phyloP scores from a whole-genome alignment of 2,329 filamentous ascomycete genomes.

The Sporothrix brasiliensis region DNA sequence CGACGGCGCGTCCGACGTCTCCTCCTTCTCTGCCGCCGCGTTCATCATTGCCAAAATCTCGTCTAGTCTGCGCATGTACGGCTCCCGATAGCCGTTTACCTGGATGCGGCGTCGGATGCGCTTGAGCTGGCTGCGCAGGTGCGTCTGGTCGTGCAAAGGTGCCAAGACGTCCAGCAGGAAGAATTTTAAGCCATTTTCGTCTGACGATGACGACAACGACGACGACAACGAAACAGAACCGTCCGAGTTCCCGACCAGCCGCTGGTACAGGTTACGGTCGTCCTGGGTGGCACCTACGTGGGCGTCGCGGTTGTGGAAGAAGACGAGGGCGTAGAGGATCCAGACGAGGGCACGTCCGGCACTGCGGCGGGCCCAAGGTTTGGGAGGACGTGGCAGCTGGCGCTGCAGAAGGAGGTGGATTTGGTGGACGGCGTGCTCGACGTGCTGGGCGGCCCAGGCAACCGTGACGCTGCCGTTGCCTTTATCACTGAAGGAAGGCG shows the following conservation, averaged over 20 bases:
- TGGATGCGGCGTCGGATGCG: slow-evolving; percentile 38
- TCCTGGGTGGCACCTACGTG: slow-evolving; percentile 40
- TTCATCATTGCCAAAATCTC: slow-evolving; percentile 32
- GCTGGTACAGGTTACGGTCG: slow-evolving; percentile 53
- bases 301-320: slow-evolving; percentile 46
- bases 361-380: slow-evolving; percentile 47
- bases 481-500: not conserved
- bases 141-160: slow-evolving; percentile 50
- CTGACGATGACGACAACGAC: not conserved
- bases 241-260: slow-evolving; percentile 52
- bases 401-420: slow-evolving; percentile 48
- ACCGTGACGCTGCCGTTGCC: slow-evolving; percentile 42
- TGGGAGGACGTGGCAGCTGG: slow-evolving; percentile 43
- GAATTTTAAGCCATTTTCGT: slow-evolving; percentile 40
- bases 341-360: slow-evolving; percentile 54
- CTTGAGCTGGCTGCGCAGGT: slow-evolving; percentile 48
- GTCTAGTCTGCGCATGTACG: slow-evolving; percentile 34
- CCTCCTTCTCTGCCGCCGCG: not conserved
- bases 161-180: slow-evolving; percentile 53
- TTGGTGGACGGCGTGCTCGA: slow-evolving; percentile 48
- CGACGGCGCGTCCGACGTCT: not conserved
- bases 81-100: slow-evolving; percentile 34
- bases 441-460: slow-evolving; percentile 54
- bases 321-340: slow-evolving; percentile 52
- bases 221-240: slow-evolving; percentile 13